Evolutionary conservation across 2,329 filamentous ascomycete genomes (phyloP), one percentile per base, ranked within the genome.

Genomic region (Verruconis gallopava): DNA sequence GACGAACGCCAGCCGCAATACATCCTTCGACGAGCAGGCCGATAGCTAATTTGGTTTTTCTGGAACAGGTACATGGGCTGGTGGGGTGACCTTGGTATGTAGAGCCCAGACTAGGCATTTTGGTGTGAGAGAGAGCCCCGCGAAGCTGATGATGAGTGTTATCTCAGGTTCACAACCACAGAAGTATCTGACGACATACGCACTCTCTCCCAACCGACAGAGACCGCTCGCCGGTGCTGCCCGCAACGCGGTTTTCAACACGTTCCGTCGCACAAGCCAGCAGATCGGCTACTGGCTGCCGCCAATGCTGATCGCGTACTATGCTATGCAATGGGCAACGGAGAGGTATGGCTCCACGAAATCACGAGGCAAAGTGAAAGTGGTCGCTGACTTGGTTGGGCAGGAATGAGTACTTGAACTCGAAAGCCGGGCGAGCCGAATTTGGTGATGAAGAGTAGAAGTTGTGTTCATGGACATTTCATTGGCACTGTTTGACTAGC

Each of bases 191-290:
- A 66, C 69, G 44, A 69, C 70, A 56, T 96, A 93, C 68, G 73
- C 79, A 51, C 60, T 98, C 52, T 80, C 84, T 53, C 67, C 81
- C 52, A 96, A 98, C 75, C 81, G 83, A 61, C 89, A 94, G 71
- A 79, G 83, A 57, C 83, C 86, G 49, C 73, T 93, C 52, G 85
- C 85, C 49, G 85, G 84, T 55, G 70, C 80, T 46, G 64, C 73
- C 50, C 68, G 89, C 64, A 82, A 80, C 52, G 89, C 88, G 57
- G 67, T 96, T 70, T 96, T 96, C 80, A 98, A 98, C 76, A 80
- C 77, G 55, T 93, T 82, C 75, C 80, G 91, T 64, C 79, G 91
- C 57, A 83, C 81, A 67, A 79, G 78, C 62, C 65, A 73, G 53
- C 91, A 96, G 72, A 77, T 93, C 53, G 77, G 96, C 53, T 98